Conservation (phyloP, 495 filamentous ascomycete genomes). For the Xanthoparmelia taractica region DNA sequence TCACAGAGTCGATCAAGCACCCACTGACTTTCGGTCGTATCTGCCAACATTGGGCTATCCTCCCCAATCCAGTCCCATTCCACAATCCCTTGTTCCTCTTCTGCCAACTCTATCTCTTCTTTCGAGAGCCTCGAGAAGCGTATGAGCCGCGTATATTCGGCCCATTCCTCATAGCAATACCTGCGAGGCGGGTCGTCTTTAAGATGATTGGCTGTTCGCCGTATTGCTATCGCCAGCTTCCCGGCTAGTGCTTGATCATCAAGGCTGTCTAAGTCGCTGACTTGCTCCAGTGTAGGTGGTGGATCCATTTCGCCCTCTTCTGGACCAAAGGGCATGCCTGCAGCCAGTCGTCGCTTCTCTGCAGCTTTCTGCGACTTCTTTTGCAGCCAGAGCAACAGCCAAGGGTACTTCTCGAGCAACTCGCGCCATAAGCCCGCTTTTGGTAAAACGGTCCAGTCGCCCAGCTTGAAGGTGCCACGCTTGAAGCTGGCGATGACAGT, state of each 20-base stretch:
- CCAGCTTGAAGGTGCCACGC: slow-evolving; percentile 43
- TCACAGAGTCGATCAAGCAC: slow-evolving; percentile 53
- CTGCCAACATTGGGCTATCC: slow-evolving; percentile 52
- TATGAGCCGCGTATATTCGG: slow-evolving; percentile 52
- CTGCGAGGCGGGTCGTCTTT: slow-evolving; percentile 34
- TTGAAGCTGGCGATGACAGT: slow-evolving; percentile 54
- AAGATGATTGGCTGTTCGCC: slow-evolving; percentile 42
- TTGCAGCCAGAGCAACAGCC: slow-evolving; percentile 36
- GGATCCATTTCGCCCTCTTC: slow-evolving; percentile 28
- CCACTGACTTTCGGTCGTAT: slow-evolving; percentile 52
- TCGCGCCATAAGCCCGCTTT: slow-evolving; percentile 41
- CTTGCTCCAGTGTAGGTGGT: slow-evolving; percentile 39
- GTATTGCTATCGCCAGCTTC: slow-evolving; percentile 49
- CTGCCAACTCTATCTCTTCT: slow-evolving; percentile 33
- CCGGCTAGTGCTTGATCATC: slow-evolving; percentile 41
- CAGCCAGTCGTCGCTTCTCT: slow-evolving; percentile 39
- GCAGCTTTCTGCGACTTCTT: slow-evolving; percentile 27
- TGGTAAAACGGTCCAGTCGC: slow-evolving; percentile 52
- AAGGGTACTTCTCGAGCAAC: slow-evolving; percentile 38
- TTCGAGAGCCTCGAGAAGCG: slow-evolving; percentile 43
- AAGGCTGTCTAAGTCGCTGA: slow-evolving; percentile 33
- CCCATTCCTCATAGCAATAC: slow-evolving; percentile 60
- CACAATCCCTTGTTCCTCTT: slow-evolving; percentile 49
- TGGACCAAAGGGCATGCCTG: slow-evolving; percentile 40
- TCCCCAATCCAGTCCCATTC: slow-evolving; percentile 66